Percentiles rank a stretch among this genome's conserved stretches.
phyloP scores from a whole-genome alignment of 495 filamentous ascomycete genomes.

The Podospora australis region DNA sequence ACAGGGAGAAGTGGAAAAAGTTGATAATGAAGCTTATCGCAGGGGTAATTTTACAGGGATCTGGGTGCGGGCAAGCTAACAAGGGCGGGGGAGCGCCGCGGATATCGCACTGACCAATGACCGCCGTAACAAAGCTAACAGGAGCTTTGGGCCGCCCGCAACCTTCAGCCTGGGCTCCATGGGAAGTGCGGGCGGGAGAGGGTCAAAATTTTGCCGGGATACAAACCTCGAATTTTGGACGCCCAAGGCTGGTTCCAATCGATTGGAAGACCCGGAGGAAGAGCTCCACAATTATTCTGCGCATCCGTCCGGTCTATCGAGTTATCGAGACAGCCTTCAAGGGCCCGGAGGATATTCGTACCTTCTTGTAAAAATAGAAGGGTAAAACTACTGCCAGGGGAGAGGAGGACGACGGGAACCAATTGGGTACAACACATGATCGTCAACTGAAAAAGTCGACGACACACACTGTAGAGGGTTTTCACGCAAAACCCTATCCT shows the following conservation, averaged over 20 bases:
- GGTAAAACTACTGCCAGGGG: neutral
- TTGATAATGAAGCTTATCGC: conserved; percentile 13
- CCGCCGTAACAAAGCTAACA: neutral
- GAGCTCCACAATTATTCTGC: neutral
- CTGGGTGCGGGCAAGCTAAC: neutral
- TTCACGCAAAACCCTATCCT: no score
- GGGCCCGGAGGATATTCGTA: neutral
- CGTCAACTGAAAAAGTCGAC: no score
- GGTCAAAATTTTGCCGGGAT: conserved; percentile 15
- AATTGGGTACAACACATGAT: no score
- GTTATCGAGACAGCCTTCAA: no score
- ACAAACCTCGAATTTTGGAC: no score
- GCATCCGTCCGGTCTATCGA: no score
- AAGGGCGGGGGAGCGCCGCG: neutral
- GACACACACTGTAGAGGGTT: no score
- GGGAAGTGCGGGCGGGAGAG: conserved; percentile 1
- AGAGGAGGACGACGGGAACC: neutral
- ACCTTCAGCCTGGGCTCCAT: conserved; percentile 5
- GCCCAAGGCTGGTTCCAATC: no score
- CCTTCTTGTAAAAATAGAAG: neutral
- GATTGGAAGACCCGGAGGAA: neutral
- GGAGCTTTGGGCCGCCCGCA: no score
- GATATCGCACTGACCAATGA: neutral
- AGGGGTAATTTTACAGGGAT: neutral
- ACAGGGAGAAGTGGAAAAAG: conserved; percentile 11